These are phyloP conservation scores for Cercospora zeina DNA, from an alignment of 2,329 filamentous ascomycete genomes.

Conservation along the genomic window DNA sequence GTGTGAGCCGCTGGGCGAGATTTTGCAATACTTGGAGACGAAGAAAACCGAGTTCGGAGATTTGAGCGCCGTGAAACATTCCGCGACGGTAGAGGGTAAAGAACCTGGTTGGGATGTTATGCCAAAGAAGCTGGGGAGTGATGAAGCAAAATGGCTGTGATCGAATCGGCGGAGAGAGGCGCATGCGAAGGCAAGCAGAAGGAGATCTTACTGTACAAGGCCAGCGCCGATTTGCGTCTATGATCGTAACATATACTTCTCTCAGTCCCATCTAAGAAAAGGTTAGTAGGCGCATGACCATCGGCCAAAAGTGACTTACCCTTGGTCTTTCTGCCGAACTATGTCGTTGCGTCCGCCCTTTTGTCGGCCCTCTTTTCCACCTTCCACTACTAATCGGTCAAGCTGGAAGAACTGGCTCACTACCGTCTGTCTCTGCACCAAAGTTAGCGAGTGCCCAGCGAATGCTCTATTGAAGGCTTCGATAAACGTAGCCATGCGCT, in stretches of 20 bases:
- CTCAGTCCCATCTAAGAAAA: constrained; percentile 6
- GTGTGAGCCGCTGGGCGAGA: constrained; percentile 19
- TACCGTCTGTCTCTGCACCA: constrained; percentile 80
- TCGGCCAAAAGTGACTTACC: constrained; percentile 54
- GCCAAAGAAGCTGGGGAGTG: constrained; percentile 54
- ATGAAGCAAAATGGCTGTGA: constrained; percentile 46
- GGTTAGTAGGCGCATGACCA: background rate
- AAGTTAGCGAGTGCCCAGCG: constrained; percentile 41
- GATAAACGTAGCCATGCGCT: background rate
- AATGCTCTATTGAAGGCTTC: background rate
- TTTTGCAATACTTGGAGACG: constrained; percentile 46
- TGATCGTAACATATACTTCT: background rate
- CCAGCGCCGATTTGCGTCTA: constrained; percentile 1
- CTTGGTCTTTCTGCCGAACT: constrained; percentile 74
- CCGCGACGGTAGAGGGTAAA: constrained; percentile 50
- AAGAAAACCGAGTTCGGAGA: constrained; percentile 50
- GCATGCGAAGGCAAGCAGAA: background rate
- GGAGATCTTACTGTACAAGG: constrained; percentile 1
- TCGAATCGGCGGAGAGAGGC: background rate
- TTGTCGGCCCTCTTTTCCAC: constrained; percentile 75
- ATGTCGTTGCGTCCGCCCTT: constrained; percentile 66
- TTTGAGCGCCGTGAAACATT: constrained; percentile 53
- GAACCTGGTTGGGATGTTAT: constrained; percentile 54
- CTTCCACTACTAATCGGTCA: constrained; percentile 88
- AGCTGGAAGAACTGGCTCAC: constrained; percentile 94